Evolutionary conservation across 805 yeast genomes (phyloP).

Genomic region (Hanseniaspora lindneri): DNA sequence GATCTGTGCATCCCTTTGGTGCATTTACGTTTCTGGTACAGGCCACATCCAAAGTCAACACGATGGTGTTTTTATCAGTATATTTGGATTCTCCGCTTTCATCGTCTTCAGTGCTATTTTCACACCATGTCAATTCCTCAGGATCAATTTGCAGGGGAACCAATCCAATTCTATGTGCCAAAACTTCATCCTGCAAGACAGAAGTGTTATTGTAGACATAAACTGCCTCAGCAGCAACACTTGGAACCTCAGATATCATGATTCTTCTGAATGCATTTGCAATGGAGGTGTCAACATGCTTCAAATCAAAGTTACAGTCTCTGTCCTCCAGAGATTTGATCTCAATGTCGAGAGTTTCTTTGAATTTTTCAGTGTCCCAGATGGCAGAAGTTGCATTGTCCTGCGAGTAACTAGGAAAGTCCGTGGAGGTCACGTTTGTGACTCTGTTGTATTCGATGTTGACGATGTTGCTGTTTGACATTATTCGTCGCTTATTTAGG

Average conservation of each 20-base stretch:
- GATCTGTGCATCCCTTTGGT: slow-evolving; percentile 63
- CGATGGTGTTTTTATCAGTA: slow-evolving; percentile 83
- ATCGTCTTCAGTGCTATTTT: slow-evolving; percentile 48
- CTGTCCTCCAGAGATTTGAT: slow-evolving; percentile 56
- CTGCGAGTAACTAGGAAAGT: slow-evolving; percentile 73
- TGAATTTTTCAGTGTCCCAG: slow-evolving; percentile 78
- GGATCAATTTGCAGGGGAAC: slow-evolving; percentile 87
- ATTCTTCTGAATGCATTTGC: slow-evolving; percentile 95
- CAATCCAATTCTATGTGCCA: slow-evolving; percentile 89
- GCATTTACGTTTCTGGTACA: slow-evolving; percentile 84
- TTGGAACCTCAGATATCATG: slow-evolving; percentile 93
- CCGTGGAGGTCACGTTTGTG: slow-evolving; percentile 76
- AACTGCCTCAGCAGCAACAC: slow-evolving; percentile 88
- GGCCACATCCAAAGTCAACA: slow-evolving; percentile 62
- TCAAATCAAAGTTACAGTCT: slow-evolving; percentile 73
- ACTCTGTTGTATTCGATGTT: slow-evolving; percentile 86
- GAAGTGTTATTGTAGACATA: slow-evolving; percentile 89
- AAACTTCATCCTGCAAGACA: slow-evolving; percentile 92
- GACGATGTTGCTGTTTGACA: slow-evolving; percentile 42
- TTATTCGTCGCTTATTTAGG: not conserved
- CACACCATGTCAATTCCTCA: slow-evolving; percentile 76
- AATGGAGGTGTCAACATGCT: slow-evolving; percentile 78
- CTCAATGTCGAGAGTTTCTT: slow-evolving; percentile 51
- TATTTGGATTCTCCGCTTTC: slow-evolving; percentile 35
- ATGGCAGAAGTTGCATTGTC: slow-evolving; percentile 49